Conservation (phyloP, 2,329 filamentous ascomycete genomes). For the Aspergillus bombycis region DNA sequence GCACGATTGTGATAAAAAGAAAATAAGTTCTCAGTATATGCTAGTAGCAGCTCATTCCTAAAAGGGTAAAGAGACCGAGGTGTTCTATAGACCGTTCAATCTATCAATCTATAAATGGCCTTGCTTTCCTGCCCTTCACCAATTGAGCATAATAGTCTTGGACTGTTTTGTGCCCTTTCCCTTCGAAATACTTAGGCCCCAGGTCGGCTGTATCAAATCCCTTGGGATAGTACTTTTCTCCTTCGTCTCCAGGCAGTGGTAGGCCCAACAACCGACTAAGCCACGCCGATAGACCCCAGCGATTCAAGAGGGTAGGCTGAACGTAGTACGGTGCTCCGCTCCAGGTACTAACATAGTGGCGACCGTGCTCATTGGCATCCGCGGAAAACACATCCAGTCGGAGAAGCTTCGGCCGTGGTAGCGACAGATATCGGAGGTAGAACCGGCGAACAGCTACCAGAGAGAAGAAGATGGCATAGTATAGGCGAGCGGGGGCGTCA, state of each 20-base stretch:
- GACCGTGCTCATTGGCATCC: conserved; percentile 57
- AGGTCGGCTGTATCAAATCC: conserved; percentile 60
- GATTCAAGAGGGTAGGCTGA: conserved; percentile 60
- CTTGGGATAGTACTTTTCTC: conserved; percentile 50
- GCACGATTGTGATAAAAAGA: background rate
- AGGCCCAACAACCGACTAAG: conserved; percentile 49
- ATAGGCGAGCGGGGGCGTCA: conserved; percentile 10
- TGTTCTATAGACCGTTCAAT: background rate
- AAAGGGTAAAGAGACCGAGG: background rate
- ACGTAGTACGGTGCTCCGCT: conserved; percentile 68
- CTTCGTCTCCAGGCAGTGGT: conserved; percentile 52
- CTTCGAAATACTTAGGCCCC: conserved; percentile 60
- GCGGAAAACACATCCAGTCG: conserved; percentile 47
- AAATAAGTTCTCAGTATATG: too few species aligned
- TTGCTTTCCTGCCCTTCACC: conserved; percentile 32
- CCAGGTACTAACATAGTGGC: conserved; percentile 56
- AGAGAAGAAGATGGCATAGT: conserved; percentile 43
- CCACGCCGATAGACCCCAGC: conserved; percentile 63
- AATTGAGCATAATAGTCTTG: conserved; percentile 44
- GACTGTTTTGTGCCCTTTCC: conserved; percentile 49
- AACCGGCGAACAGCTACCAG: conserved; percentile 58
- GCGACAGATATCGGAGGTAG: conserved; percentile 58
- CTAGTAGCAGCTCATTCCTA: background rate
- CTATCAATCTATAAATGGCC: conserved; percentile 6
- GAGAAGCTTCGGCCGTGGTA: conserved; percentile 57